These are phyloP conservation scores for Phytomonas sp. DNA, from an alignment of 208 protist genomes.

Conservation along the genomic window DNA sequence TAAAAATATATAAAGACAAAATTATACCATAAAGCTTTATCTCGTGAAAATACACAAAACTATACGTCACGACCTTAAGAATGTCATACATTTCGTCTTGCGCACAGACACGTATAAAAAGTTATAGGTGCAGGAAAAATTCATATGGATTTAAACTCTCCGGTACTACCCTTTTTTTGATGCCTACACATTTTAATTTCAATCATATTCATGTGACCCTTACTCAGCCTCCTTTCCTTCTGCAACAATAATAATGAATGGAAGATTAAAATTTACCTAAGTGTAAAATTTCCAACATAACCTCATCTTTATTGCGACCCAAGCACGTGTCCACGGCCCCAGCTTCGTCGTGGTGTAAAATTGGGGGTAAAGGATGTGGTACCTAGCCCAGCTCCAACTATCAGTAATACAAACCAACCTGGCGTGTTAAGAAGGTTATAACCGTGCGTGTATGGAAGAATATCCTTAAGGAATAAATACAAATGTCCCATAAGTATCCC, in stretches of 20 bases:
- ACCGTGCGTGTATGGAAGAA: conserved; percentile 56
- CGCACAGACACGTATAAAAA: conserved; percentile 4
- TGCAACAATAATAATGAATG: neutral
- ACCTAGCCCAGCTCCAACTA: conserved; percentile 16
- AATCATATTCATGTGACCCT: neutral
- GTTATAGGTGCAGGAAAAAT: neutral
- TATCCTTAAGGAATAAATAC: conserved; percentile 73
- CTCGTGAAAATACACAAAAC: conserved; percentile 1
- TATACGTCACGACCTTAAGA: neutral
- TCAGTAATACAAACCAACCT: conserved; percentile 22
- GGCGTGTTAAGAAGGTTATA: conserved; percentile 47
- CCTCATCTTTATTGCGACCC: conserved; percentile 18
- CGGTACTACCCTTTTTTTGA: neutral
- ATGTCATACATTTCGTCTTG: neutral
- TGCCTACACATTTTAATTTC: neutral
- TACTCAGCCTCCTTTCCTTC: neutral
- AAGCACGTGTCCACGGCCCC: conserved; percentile 20
- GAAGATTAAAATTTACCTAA: neutral
- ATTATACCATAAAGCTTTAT: conserved; percentile 8
- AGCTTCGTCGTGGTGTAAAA: conserved; percentile 14
- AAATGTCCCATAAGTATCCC: conserved; percentile 68
- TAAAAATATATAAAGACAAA: neutral
- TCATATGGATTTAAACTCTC: neutral
- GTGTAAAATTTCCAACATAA: neutral
- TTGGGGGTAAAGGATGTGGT: conserved; percentile 13